A percentile compares a stretch with the other conserved stretches of the same genome.
Conservation (phyloP, 176 grass and related monocot genomes). For the Zizania latifolia region DNA sequence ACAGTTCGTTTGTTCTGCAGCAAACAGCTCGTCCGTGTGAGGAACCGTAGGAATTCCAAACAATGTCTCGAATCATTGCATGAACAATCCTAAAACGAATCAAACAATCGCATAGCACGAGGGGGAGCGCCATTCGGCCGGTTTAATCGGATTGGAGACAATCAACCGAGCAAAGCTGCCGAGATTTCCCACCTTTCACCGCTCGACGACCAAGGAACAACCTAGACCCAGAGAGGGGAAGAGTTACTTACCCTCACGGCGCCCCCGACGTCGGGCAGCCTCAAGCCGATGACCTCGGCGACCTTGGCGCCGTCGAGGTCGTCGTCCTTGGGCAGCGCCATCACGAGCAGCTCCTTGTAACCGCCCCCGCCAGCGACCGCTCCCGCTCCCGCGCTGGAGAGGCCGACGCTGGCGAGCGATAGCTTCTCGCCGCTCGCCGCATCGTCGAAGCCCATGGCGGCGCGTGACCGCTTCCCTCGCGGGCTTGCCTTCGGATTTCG, state of each 20-base stretch:
- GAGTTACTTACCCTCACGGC: slow-evolving; percentile 29
- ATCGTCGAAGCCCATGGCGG: slow-evolving; percentile 33
- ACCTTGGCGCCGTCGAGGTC: slow-evolving; percentile 37
- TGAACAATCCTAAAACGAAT: background rate
- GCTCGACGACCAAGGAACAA: background rate
- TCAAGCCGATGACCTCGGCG: slow-evolving; percentile 25
- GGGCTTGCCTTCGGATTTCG: slow-evolving; percentile 13
- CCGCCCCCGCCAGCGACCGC: background rate
- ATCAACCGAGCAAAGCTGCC: background rate
- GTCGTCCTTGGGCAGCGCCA: slow-evolving; percentile 39
- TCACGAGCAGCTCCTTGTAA: slow-evolving; percentile 49
- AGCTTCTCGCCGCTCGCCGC: slow-evolving; percentile 1
- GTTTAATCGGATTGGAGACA: background rate
- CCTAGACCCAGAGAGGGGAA: background rate
- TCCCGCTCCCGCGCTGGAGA: slow-evolving; percentile 3
- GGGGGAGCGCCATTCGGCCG: background rate
- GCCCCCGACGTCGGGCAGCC: slow-evolving; percentile 36
- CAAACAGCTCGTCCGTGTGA: background rate
- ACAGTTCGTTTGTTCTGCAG: background rate
- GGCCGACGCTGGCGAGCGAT: slow-evolving; percentile 36
- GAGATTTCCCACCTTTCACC: background rate
- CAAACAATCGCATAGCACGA: background rate
- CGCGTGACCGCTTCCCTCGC: slow-evolving; percentile 15
- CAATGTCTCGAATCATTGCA: background rate
- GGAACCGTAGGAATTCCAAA: background rate